phyloP scores from a whole-genome alignment of 2,329 filamentous ascomycete species.

The Neonectria hederae region DNA sequence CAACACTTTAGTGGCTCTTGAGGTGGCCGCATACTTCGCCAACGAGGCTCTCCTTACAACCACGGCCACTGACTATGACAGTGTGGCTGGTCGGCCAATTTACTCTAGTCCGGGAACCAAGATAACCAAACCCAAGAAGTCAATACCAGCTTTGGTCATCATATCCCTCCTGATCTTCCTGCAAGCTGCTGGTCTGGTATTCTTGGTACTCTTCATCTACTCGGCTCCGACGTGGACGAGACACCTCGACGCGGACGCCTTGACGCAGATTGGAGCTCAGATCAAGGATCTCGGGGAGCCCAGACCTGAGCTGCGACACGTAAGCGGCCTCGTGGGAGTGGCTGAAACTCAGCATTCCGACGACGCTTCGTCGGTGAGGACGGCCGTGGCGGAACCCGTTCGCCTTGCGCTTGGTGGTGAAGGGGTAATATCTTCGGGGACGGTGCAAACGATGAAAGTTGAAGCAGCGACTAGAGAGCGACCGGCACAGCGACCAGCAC shows the following conservation, averaged over 20 bases:
- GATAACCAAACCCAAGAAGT: conserved; percentile 18
- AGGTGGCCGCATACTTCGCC: conserved; percentile 28
- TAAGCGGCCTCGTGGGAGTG: conserved; percentile 6
- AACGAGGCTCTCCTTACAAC: conserved; percentile 25
- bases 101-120: background rate
- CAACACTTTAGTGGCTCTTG: background rate
- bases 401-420: no score
- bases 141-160: background rate
- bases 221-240: conserved; percentile 22
- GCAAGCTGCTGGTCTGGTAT: conserved; percentile 7
- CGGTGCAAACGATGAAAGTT: no score
- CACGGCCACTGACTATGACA: background rate
- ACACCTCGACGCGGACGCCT: conserved; percentile 21
- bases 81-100: background rate
- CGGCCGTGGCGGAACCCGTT: no score
- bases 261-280: conserved; percentile 15
- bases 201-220: conserved; percentile 14
- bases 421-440: background rate
- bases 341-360: background rate
- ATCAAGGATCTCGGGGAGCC: conserved; percentile 21
- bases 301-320: background rate
- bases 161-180: conserved; percentile 16
- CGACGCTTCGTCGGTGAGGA: no score
- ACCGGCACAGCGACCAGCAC: no score
- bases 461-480: no score